A percentile compares a stretch with the other conserved stretches of the same genome.
Evolutionary conservation across 2,329 filamentous ascomycete species (phyloP).

Genomic region (Aspergillus ustus): DNA sequence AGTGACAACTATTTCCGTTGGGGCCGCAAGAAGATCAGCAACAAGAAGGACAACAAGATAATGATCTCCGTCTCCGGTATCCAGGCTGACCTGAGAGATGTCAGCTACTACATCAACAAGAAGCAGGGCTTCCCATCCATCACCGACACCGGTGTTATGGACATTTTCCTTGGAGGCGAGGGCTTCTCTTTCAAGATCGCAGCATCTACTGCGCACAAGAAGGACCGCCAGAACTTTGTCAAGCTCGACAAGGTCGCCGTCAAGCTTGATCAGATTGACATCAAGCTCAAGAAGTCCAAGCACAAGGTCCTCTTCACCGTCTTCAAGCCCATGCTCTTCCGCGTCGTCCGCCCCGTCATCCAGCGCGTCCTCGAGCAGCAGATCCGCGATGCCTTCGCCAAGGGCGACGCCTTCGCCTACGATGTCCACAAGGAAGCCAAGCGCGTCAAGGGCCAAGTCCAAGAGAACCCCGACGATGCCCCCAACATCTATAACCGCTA

Average conservation of each 20-base stretch:
- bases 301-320: constrained; percentile 89
- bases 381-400: constrained; percentile 79
- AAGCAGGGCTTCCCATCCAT: constrained; percentile 91
- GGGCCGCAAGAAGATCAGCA: constrained; percentile 85
- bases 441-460: constrained; percentile 68
- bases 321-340: constrained; percentile 86
- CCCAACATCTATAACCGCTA: constrained; percentile 89
- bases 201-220: constrained; percentile 77
- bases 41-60: constrained; percentile 78
- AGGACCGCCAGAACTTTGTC: constrained; percentile 82
- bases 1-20: constrained; percentile 95
- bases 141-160: constrained; percentile 84
- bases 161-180: constrained; percentile 83
- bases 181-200: constrained; percentile 93
- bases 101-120: constrained; percentile 92
- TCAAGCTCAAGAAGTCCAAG: constrained; percentile 92
- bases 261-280: constrained; percentile 76
- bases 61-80: constrained; percentile 87
- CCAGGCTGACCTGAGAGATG: constrained; percentile 88
- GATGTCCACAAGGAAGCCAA: constrained; percentile 83
- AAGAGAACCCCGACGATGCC: constrained; percentile 71
- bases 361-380: constrained; percentile 88
- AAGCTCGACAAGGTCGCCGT: constrained; percentile 90
- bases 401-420: constrained; percentile 74
- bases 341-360: constrained; percentile 79